Evolutionary conservation across 768 basidiomycete species (phyloP).

Genomic region (Termitomyces sp.): DNA sequence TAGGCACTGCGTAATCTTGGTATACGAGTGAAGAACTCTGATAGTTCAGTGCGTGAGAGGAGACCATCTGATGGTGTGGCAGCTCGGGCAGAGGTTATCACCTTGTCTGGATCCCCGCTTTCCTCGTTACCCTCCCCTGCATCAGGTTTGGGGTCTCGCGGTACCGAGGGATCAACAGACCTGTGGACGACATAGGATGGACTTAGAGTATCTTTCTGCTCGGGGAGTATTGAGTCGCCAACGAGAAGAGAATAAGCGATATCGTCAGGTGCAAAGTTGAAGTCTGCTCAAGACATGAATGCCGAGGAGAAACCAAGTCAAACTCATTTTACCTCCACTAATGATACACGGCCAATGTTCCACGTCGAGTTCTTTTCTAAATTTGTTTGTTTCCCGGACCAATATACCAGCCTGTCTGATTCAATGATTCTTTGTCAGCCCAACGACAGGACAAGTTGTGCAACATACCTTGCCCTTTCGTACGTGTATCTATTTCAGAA

Average conservation of each 20-base stretch:
- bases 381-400: slow-evolving; percentile 55
- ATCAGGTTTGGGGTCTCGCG: slow-evolving; percentile 19
- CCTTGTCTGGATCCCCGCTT: slow-evolving; percentile 59
- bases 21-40: slow-evolving; percentile 35
- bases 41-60: slow-evolving; percentile 55
- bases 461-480: slow-evolving; percentile 67
- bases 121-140: slow-evolving; percentile 44
- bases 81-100: slow-evolving; percentile 71
- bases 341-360: slow-evolving; percentile 75
- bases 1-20: slow-evolving; percentile 62
- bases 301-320: background rate
- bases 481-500: slow-evolving; percentile 57
- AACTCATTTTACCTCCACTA: slow-evolving; percentile 61
- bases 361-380: slow-evolving; percentile 42
- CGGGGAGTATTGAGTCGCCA: slow-evolving; percentile 49
- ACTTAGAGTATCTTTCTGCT: slow-evolving; percentile 49
- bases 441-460: background rate
- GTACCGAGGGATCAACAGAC: slow-evolving; percentile 61
- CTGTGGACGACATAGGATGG: slow-evolving; percentile 70
- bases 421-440: background rate
- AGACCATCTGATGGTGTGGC: slow-evolving; percentile 65
- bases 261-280: slow-evolving; percentile 85
- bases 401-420: slow-evolving; percentile 78
- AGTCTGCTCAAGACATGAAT: slow-evolving; percentile 50
- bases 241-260: slow-evolving; percentile 77